phyloP scores from a whole-genome alignment of 2,329 filamentous ascomycete species.

The Neonectria hederae region DNA sequence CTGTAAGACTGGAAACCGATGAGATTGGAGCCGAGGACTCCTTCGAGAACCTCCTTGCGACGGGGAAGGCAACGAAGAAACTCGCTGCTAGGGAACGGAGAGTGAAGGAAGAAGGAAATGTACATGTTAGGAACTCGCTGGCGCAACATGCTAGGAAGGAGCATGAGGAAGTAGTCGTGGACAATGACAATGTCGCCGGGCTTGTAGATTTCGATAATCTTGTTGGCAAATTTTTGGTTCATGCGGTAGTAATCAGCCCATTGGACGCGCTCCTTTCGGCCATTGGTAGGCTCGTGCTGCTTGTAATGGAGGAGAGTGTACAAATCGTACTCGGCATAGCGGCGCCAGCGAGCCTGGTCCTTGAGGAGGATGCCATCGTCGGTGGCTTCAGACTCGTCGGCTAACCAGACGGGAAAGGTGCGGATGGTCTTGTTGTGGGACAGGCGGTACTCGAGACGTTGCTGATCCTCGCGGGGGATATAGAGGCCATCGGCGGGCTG shows the following conservation, averaged over 20 bases:
- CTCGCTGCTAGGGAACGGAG: slow-evolving; percentile 95
- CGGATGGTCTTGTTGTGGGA: slow-evolving; percentile 77
- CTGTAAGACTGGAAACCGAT: slow-evolving; percentile 96
- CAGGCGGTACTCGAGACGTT: slow-evolving; percentile 78
- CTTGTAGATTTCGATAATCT: slow-evolving; percentile 88
- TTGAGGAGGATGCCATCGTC: slow-evolving; percentile 77
- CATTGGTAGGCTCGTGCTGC: slow-evolving; percentile 89
- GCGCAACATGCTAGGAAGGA: slow-evolving; percentile 87
- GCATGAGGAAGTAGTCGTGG: slow-evolving; percentile 92
- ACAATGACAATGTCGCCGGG: slow-evolving; percentile 92
- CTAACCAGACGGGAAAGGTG: slow-evolving; percentile 89
- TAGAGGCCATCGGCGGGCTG: slow-evolving; percentile 74
- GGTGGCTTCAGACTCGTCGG: slow-evolving; percentile 75
- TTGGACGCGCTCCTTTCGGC: slow-evolving; percentile 79
- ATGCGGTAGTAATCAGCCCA: slow-evolving; percentile 95
- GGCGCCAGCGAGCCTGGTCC: slow-evolving; percentile 86
- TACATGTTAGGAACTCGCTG: slow-evolving; percentile 89
- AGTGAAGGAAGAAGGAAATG: slow-evolving; percentile 93
- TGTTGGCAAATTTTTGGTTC: slow-evolving; percentile 92
- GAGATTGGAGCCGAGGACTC: slow-evolving; percentile 89
- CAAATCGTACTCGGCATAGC: slow-evolving; percentile 89
- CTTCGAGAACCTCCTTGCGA: slow-evolving; percentile 89
- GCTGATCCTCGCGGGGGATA: slow-evolving; percentile 75
- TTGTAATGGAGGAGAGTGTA: slow-evolving; percentile 97
- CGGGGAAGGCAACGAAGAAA: slow-evolving; percentile 89